A percentile compares a stretch with the other conserved stretches of the same genome.
phyloP scores from a whole-genome alignment of 139 green algal species.

The Dunaliella primolecta region DNA sequence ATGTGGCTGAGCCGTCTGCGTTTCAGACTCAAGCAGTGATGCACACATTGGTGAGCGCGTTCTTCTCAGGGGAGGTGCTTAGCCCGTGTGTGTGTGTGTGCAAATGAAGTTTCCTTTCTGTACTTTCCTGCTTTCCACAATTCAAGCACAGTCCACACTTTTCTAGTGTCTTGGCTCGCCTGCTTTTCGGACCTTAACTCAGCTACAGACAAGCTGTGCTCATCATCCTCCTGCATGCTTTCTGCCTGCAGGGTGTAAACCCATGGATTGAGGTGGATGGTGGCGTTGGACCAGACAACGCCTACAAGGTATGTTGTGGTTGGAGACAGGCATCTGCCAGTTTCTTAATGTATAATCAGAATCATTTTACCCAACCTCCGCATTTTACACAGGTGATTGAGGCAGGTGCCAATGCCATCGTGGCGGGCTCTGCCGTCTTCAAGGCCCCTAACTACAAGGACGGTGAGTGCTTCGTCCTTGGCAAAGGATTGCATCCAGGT shows the following conservation, averaged over 20 bases:
- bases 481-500: neutral
- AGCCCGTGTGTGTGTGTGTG: no score
- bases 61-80: no score
- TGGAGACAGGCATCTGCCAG: conserved; percentile 3
- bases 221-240: no score
- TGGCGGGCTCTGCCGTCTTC: conserved; percentile 95
- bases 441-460: conserved; percentile 69
- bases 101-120: no score
- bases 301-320: conserved; percentile 65
- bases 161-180: no score
- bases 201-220: no score
- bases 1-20: neutral
- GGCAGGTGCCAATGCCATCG: conserved; percentile 93
- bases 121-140: no score
- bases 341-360: neutral
- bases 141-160: no score
- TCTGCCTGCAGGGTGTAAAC: conserved; percentile 79
- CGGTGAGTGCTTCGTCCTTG: conserved; percentile 36
- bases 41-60: no score
- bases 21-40: neutral
- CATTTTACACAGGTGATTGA: conserved; percentile 87
- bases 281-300: conserved; percentile 91
- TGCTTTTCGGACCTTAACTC: no score
- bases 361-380: no score
- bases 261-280: conserved; percentile 99